phyloP scores from a whole-genome alignment of 768 basidiomycete species.

The Fibroporia radiculosa region DNA sequence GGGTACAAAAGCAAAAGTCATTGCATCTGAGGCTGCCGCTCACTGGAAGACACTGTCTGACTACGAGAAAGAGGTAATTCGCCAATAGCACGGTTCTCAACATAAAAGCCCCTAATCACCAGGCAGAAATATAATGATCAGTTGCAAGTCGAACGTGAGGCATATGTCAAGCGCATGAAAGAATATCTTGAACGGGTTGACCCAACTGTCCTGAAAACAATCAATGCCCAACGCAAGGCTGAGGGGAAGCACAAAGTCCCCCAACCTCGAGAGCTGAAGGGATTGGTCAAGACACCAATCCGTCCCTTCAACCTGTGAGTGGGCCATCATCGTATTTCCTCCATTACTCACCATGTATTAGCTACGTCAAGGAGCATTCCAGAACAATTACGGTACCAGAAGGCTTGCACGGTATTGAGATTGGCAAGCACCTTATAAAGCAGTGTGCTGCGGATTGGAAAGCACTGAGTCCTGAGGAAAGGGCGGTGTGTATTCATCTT shows the following conservation, averaged over 20 bases:
- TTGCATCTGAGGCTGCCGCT: too few relatives aligned
- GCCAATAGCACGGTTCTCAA: neutral
- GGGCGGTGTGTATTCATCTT: slow-evolving; percentile 4
- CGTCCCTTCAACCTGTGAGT: neutral
- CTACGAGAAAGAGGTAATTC: slow-evolving; percentile 8
- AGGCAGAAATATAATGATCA: neutral
- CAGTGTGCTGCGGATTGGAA: slow-evolving; percentile 1
- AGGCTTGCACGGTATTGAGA: neutral
- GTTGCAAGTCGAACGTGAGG: neutral
- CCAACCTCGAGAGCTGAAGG: neutral
- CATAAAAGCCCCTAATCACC: neutral
- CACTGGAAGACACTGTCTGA: slow-evolving; percentile 6
- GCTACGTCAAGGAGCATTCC: neutral
- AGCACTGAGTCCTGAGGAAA: slow-evolving; percentile 1
- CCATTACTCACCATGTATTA: neutral
- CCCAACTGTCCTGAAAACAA: slow-evolving; percentile 6
- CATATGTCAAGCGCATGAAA: neutral
- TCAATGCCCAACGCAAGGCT: slow-evolving; percentile 2
- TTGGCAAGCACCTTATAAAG: neutral
- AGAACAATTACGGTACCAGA: neutral
- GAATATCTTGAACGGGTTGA: slow-evolving; percentile 5
- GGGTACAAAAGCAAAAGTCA: too few relatives aligned
- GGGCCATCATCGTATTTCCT: neutral
- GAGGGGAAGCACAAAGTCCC: neutral
- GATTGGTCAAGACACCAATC: neutral